Base-by-base conservation (phyloP, 2,329 filamentous ascomycete species). In the Lachnellula suecica region DNA sequence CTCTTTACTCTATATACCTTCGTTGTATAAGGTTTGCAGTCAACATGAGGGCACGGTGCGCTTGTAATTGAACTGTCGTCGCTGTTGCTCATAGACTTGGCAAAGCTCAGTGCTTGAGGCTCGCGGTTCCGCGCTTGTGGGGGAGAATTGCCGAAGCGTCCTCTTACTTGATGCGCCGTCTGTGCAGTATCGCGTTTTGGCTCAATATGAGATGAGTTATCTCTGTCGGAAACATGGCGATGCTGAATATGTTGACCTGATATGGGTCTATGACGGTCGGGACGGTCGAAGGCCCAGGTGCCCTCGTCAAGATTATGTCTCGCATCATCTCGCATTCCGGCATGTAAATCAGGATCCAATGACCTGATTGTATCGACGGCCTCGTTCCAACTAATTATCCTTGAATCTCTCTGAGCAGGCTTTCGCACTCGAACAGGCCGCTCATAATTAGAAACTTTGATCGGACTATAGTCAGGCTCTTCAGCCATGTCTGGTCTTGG, bases 381-480 rank as follows among this genome's bases (percentile, higher is more conserved):
- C 35, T 66, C 57, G n/a, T 58, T 56, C 66, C 65, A 68, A 51
- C 53, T 63, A 23, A 66, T 52, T 9, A 66, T 57, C 31, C 51
- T 57, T 8, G 62, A 57, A 44, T 64, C 63, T 22, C 54, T 54
- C 29, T 63, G 57, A 11, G 53, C 54, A 44, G 63, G 64, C 44
- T 56, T 62, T 24, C 61, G 53, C 44, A 54, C 24, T 41, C 62
- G 54, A 23, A 42, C 35, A 38, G 63, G 58, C 8, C 49, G 34
- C 19, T 43, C 17, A 29, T 41, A 24, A 20, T 40, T 22, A 2
- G 50, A 23, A n/a, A 23, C n/a, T 25, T 19, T 13, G 20, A 15
- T 15, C 9, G 40, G 40, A 5, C 20, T 43, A 25, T 38, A 29
- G 5, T 24, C 24, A 19, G 13, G 9, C n/a, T 9, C 23, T 29